A percentile compares a stretch with the other conserved stretches of the same genome.
phyloP scores from a whole-genome alignment of 208 protist genomes.

The Zelonia costaricensis region DNA sequence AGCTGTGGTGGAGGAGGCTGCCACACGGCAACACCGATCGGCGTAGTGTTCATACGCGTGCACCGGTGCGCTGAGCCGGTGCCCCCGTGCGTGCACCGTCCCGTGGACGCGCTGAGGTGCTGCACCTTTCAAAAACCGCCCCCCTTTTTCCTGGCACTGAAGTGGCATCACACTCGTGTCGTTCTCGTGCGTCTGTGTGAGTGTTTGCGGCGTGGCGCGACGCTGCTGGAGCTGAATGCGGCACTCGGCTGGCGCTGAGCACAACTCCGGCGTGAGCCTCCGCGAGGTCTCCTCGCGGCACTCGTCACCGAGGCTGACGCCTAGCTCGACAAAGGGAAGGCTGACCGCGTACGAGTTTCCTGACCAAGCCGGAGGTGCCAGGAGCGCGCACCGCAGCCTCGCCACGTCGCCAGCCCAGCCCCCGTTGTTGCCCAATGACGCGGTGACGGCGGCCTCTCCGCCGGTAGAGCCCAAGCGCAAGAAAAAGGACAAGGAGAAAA shows the following conservation, averaged over 20 bases:
- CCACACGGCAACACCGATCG: too few species aligned
- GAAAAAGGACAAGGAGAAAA: constrained; percentile 7
- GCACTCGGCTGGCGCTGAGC: not conserved
- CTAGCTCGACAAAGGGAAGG: not conserved
- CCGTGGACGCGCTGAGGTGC: too few species aligned
- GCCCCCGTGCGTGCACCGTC: too few species aligned
- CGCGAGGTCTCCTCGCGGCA: not conserved
- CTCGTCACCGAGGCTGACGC: not conserved
- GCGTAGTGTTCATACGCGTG: too few species aligned
- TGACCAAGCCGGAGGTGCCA: not conserved
- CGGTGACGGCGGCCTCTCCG: not conserved
- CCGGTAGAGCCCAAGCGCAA: not conserved
- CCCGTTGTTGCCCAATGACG: not conserved
- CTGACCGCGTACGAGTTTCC: not conserved
- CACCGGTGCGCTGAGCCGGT: too few species aligned
- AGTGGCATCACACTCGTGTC: too few species aligned
- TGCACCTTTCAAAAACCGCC: too few species aligned
- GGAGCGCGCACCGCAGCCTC: not conserved
- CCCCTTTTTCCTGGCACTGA: too few species aligned
- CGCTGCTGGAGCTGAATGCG: constrained; percentile 1
- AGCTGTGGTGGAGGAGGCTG: too few species aligned
- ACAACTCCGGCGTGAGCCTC: not conserved
- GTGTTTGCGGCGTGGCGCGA: not conserved
- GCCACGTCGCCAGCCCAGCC: not conserved
- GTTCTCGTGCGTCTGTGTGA: too few species aligned